Conservation (phyloP, 139 green algal genomes). For the Tetraselmis chui region DNA sequence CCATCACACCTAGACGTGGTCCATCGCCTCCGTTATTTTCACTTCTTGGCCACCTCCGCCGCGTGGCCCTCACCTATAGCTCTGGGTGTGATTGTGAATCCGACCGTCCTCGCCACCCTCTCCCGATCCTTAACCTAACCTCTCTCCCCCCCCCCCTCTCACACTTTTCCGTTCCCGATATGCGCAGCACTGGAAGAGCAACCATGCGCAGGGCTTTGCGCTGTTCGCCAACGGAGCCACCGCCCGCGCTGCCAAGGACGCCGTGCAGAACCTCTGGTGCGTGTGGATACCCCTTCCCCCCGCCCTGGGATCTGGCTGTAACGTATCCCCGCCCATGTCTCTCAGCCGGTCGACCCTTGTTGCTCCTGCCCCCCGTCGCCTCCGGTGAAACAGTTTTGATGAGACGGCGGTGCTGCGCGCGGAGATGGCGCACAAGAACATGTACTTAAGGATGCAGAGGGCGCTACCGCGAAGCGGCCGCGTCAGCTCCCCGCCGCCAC, state of each 20-base stretch:
- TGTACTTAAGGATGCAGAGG: slow-evolving; percentile 59
- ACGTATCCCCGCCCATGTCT: background rate
- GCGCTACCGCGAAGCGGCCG: slow-evolving; percentile 33
- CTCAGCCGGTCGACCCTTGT: too few relatives aligned
- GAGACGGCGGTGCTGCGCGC: slow-evolving; percentile 53
- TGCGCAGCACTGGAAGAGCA: background rate
- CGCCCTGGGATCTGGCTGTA: background rate
- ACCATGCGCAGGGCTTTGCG: slow-evolving; percentile 71
- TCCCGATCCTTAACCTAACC: background rate
- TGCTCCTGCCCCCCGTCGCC: background rate
- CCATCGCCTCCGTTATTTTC: too few relatives aligned
- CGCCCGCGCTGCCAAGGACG: slow-evolving; percentile 46
- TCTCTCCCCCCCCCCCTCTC: too few relatives aligned
- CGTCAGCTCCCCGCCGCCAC: background rate
- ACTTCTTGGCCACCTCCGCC: too few relatives aligned
- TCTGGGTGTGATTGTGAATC: too few relatives aligned
- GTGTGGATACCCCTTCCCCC: background rate
- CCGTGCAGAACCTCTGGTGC: slow-evolving; percentile 50
- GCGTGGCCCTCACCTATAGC: too few relatives aligned
- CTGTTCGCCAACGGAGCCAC: slow-evolving; percentile 52
- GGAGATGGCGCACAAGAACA: slow-evolving; percentile 88
- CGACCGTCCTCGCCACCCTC: too few relatives aligned
- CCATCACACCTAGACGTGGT: too few relatives aligned
- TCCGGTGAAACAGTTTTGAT: slow-evolving; percentile 54
- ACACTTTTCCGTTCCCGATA: background rate